Conservation (phyloP, 768 basidiomycete species). For the Lepiota venenata region DNA sequence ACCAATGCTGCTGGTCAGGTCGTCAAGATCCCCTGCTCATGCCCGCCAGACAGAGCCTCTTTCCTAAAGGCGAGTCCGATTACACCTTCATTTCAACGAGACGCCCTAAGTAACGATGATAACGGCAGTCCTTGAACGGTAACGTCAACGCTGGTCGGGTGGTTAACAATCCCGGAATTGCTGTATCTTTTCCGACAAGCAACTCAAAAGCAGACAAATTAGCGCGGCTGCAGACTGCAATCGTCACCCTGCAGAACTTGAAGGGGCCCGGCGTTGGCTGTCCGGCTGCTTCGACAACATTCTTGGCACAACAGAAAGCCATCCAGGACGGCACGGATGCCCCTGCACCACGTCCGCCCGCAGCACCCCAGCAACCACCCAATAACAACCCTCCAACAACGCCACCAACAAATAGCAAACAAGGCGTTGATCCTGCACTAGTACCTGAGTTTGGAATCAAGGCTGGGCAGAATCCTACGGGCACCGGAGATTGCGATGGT, state of each 20-base stretch:
- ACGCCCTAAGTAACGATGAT: background rate
- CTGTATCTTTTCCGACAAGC: constrained; percentile 62
- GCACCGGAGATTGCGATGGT: constrained; percentile 74
- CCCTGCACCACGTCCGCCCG: constrained; percentile 18
- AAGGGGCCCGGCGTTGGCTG: constrained; percentile 66
- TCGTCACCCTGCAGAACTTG: constrained; percentile 73
- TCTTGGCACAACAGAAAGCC: constrained; percentile 38
- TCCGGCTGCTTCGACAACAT: constrained; percentile 63
- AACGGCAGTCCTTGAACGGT: constrained; percentile 36
- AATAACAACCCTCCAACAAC: background rate
- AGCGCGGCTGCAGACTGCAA: constrained; percentile 54
- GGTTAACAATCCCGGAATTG: constrained; percentile 60
- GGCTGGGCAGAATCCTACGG: constrained; percentile 58
- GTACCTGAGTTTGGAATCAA: constrained; percentile 57
- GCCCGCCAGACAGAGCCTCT: constrained; percentile 51
- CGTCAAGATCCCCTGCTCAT: constrained; percentile 61
- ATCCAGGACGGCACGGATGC: constrained; percentile 28
- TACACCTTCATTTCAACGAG: background rate
- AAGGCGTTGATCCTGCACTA: constrained; percentile 47
- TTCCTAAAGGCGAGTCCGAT: constrained; percentile 45
- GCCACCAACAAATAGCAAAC: background rate
- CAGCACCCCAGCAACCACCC: constrained; percentile 19
- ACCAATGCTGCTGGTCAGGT: constrained; percentile 51
- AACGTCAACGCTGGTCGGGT: constrained; percentile 62
- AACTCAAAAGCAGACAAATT: constrained; percentile 47